Percentiles rank a stretch among this genome's conserved stretches.
Conservation (phyloP, 208 protist genomes). For the Trypanosoma caninum region DNA sequence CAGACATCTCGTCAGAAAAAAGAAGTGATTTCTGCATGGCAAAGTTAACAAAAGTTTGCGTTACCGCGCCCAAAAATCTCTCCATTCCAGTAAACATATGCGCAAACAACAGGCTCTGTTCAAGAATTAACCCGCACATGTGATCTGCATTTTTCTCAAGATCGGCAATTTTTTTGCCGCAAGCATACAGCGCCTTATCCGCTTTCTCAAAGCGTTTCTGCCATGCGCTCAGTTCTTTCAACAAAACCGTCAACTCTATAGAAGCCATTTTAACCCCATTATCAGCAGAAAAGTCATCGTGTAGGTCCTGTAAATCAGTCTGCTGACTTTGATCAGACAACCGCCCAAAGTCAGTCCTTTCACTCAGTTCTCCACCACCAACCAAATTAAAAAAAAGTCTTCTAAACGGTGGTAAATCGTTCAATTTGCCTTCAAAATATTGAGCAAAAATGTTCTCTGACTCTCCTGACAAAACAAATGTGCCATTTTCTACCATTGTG, state of each 20-base stretch:
- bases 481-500: neutral
- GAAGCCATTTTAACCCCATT: neutral
- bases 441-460: conserved; percentile 22
- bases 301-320: neutral
- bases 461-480: neutral
- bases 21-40: conserved; percentile 49
- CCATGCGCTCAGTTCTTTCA: neutral
- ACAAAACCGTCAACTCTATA: neutral
- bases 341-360: neutral
- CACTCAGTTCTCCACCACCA: no score
- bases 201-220: conserved; percentile 7
- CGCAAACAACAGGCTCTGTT: conserved; percentile 29
- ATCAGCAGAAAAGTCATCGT: neutral
- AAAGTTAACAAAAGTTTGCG: conserved; percentile 25
- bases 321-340: neutral
- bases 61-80: conserved; percentile 24
- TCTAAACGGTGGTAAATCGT: conserved; percentile 19
- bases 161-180: conserved; percentile 24
- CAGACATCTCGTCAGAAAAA: conserved; percentile 49
- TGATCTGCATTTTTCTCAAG: conserved; percentile 50
- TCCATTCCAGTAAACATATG: conserved; percentile 36
- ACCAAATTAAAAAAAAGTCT: neutral
- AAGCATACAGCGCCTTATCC: conserved; percentile 29
- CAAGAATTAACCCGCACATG: conserved; percentile 40
- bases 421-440: conserved; percentile 26